Evolutionary conservation across 2,329 filamentous ascomycete species (phyloP).

Genomic region (Alternaria ethzedia): DNA sequence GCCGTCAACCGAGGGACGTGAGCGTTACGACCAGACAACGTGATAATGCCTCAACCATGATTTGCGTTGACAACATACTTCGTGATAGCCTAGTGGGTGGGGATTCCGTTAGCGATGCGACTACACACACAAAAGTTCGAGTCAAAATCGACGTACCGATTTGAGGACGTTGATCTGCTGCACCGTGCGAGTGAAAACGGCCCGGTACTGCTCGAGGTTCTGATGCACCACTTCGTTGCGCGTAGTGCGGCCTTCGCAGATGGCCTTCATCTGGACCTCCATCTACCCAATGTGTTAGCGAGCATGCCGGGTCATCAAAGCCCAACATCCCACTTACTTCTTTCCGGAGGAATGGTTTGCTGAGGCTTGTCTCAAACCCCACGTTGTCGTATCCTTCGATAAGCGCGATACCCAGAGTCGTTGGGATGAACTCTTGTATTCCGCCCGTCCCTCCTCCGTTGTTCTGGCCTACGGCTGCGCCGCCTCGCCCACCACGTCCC

Average conservation of each 20-base stretch:
- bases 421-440: constrained; percentile 90
- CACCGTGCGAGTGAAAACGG: constrained; percentile 82
- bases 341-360: constrained; percentile 94
- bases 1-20: constrained; percentile 7
- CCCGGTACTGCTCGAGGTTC: constrained; percentile 84
- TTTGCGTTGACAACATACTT: constrained; percentile 50
- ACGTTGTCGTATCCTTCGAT: constrained; percentile 95
- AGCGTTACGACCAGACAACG: constrained; percentile 16
- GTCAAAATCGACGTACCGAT: constrained; percentile 48
- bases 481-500: constrained; percentile 55
- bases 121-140: constrained; percentile 19
- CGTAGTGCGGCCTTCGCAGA: constrained; percentile 84
- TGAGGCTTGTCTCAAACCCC: constrained; percentile 88
- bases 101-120: constrained; percentile 19
- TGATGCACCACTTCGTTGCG: constrained; percentile 78
- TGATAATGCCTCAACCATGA: constrained; percentile 43
- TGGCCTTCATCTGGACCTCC: constrained; percentile 95
- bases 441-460: constrained; percentile 53
- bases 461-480: constrained; percentile 47
- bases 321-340: constrained; percentile 58
- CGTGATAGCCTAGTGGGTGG: constrained; percentile 43
- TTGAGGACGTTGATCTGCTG: constrained; percentile 72
- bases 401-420: constrained; percentile 85
- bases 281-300: constrained; percentile 59
- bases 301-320: constrained; percentile 1